Evolutionary conservation across 352 stramenopile species (phyloP).

Genomic region (Phytophthora idaei): DNA sequence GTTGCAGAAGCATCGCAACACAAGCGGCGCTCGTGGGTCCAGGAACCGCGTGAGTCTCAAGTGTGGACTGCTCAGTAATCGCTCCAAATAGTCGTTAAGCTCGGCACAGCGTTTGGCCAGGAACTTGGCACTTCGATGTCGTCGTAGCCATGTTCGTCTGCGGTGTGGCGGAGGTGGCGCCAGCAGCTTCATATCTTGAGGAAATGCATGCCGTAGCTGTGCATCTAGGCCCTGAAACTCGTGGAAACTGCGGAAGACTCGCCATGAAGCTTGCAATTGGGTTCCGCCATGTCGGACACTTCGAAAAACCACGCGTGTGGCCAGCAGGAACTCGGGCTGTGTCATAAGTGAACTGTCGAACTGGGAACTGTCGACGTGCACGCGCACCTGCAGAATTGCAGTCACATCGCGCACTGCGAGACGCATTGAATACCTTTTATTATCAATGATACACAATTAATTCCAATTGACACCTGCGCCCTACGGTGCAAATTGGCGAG

Average conservation of each 20-base stretch:
- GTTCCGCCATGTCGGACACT: slow-evolving; percentile 60
- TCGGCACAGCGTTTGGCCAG: slow-evolving; percentile 61
- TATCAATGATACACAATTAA: slow-evolving; percentile 6
- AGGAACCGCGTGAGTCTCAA: slow-evolving; percentile 77
- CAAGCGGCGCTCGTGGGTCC: slow-evolving; percentile 67
- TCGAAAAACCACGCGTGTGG: slow-evolving; percentile 68
- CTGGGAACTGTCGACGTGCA: slow-evolving; percentile 69
- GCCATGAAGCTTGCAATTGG: slow-evolving; percentile 64
- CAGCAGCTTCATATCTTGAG: slow-evolving; percentile 67
- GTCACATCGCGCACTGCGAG: slow-evolving; percentile 68
- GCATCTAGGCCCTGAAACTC: slow-evolving; percentile 79
- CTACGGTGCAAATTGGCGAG: slow-evolving; percentile 29
- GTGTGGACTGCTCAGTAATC: slow-evolving; percentile 42
- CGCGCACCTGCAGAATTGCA: slow-evolving; percentile 58
- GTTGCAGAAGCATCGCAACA: slow-evolving; percentile 84
- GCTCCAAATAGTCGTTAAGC: slow-evolving; percentile 66
- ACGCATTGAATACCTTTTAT: slow-evolving; percentile 12
- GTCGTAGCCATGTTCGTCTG: slow-evolving; percentile 61
- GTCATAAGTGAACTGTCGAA: slow-evolving; percentile 82
- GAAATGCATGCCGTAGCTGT: slow-evolving; percentile 69
- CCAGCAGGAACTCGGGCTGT: slow-evolving; percentile 75
- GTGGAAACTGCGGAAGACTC: slow-evolving; percentile 68
- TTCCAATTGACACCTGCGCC: slow-evolving; percentile 1
- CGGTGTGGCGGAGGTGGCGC: slow-evolving; percentile 53
- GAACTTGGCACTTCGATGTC: slow-evolving; percentile 65